Evolutionary conservation across 2,329 filamentous ascomycete genomes (phyloP).

Genomic region (Xylaria sp.): DNA sequence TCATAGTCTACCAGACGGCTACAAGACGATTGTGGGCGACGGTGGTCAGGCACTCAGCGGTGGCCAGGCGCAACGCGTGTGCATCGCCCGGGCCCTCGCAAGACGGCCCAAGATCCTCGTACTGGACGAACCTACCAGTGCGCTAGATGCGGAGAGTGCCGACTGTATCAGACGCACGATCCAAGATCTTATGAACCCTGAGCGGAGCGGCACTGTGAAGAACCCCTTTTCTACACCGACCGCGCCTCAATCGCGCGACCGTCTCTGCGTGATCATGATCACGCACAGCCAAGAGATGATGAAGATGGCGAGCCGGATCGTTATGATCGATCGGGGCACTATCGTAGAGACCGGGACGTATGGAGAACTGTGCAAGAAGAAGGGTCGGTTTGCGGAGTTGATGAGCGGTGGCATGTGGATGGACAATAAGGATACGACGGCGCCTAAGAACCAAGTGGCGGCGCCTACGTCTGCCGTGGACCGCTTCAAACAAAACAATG

Average conservation of each 20-base stretch:
- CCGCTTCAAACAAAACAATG: background rate
- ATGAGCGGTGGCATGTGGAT: slow-evolving; percentile 24
- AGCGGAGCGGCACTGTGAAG: background rate
- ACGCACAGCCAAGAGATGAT: slow-evolving; percentile 87
- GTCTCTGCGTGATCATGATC: slow-evolving; percentile 69
- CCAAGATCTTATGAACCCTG: slow-evolving; percentile 40
- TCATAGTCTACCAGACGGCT: slow-evolving; percentile 61
- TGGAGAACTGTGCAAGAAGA: slow-evolving; percentile 47
- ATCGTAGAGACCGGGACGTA: slow-evolving; percentile 66
- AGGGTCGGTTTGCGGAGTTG: slow-evolving; percentile 45
- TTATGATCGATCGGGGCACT: slow-evolving; percentile 63
- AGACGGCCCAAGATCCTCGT: slow-evolving; percentile 67
- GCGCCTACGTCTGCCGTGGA: background rate
- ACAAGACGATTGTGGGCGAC: slow-evolving; percentile 69
- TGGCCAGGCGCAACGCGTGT: slow-evolving; percentile 76
- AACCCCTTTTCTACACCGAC: background rate
- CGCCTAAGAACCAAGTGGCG: background rate
- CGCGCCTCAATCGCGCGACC: background rate
- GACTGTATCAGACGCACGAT: slow-evolving; percentile 60
- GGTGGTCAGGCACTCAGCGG: slow-evolving; percentile 69
- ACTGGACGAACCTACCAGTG: slow-evolving; percentile 81
- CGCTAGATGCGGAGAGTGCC: slow-evolving; percentile 66
- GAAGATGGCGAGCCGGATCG: slow-evolving; percentile 65
- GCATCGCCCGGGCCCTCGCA: slow-evolving; percentile 73
- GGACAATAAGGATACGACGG: slow-evolving; percentile 1